These are phyloP conservation scores for Litsea cubeba DNA, from an alignment of 164 flowering plant species.

Conservation along the genomic window DNA sequence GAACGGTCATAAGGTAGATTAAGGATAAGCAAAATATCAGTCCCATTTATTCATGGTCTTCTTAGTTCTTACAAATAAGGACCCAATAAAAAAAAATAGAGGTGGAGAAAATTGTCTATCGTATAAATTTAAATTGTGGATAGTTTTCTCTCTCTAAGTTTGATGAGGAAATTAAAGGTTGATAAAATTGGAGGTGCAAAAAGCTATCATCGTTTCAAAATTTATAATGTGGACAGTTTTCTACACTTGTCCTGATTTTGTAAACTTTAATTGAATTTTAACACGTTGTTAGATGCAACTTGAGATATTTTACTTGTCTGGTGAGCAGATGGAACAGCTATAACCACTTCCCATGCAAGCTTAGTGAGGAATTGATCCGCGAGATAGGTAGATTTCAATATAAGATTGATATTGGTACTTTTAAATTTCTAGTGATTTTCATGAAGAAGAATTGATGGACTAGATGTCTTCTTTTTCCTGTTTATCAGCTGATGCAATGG, in stretches of 20 bases:
- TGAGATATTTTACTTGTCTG: not conserved
- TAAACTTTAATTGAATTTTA: no score
- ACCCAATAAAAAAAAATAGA: no score
- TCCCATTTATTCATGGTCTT: no score
- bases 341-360: constrained; percentile 10
- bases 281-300: not conserved
- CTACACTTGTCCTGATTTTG: not conserved
- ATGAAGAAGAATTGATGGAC: not conserved
- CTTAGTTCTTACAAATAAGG: no score
- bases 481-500: constrained; percentile 39
- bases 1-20: no score
- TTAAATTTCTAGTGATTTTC: not conserved
- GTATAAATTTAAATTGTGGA: no score
- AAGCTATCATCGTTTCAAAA: not conserved
- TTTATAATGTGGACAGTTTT: no score
- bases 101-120: no score
- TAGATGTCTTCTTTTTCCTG: not conserved
- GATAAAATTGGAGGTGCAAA: not conserved
- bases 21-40: no score
- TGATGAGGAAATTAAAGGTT: no score
- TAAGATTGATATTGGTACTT: not conserved
- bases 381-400: constrained; percentile 7
- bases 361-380: constrained; percentile 9
- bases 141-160: no score
- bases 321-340: constrained; percentile 15